Base-by-base conservation (phyloP, 179 eudicot species). In the Actinidia arguta region DNA sequence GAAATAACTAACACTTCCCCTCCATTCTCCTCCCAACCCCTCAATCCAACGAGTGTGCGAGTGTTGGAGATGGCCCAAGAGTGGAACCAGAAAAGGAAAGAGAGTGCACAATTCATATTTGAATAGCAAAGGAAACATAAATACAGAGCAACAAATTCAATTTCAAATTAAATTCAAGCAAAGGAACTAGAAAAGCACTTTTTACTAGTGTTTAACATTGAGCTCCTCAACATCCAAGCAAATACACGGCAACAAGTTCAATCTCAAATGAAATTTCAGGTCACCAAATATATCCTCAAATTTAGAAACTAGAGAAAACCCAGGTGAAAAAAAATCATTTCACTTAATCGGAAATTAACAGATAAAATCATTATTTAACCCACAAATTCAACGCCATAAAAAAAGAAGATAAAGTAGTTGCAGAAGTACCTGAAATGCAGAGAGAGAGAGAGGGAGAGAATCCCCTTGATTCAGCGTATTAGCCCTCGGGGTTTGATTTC, bases 381-480 rank as follows among this genome's bases (percentile, higher is more conserved):
- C 20, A 67, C 62, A 79, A 51, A 50, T 51, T 61, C 36, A 59
- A 54, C 22, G 1, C 12, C 46, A n/a, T 11, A 31, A 47, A 70
- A 59, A 73, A n/a, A 51, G 59, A 51, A 20, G 52, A 70, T 27
- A 70, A 80, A 25, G 68, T 47, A 25, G 47, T 12, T 4, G 55
- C 69, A 70, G 72, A 78, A 63, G 50, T 78, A 78, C 85, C 78
- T 61, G 81, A 69, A 52, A 77, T 11, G 61, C 52, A 77, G 24
- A 47, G 9, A 72, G 59, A 67, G 39, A 12, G 10, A 51, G 62
- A 46, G 10, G 42, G 62, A 46, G 68, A 75, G 22, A 22, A 10
- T n/a, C 58, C 81, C 79, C 36, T 24, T 73, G 81, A 77, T 76
- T 80, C 84, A 85, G 89, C 82, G 36, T 56, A 61, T 48, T 46